phyloP scores from a whole-genome alignment of 345 rosid species.

The Carallia brachiata region DNA sequence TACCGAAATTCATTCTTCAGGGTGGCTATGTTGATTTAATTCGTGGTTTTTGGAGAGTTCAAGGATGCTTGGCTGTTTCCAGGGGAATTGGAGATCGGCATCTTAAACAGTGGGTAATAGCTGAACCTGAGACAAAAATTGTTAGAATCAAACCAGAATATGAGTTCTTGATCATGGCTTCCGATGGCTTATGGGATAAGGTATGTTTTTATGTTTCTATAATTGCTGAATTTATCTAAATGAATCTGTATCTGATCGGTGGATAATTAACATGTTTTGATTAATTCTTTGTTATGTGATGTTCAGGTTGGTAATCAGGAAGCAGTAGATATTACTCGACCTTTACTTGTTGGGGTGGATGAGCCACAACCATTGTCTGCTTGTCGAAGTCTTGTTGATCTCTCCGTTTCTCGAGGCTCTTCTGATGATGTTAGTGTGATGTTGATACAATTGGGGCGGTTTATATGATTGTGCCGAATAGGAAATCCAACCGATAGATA shows the following conservation, averaged over 20 bases:
- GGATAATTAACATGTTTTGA: too few species aligned
- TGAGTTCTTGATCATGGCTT: constrained; percentile 88
- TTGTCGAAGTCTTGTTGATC: constrained; percentile 73
- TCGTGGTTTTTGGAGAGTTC: constrained; percentile 84
- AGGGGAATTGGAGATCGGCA: constrained; percentile 77
- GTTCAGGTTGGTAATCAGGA: constrained; percentile 84
- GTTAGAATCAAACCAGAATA: constrained; percentile 45
- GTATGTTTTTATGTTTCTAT: constrained; percentile 25
- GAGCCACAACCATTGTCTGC: constrained; percentile 48
- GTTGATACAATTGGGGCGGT: constrained; percentile 51
- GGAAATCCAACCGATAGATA: too few species aligned
- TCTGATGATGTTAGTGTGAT: constrained; percentile 74
- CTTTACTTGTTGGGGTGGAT: constrained; percentile 39
- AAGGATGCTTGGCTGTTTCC: constrained; percentile 82
- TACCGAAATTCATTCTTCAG: constrained; percentile 27
- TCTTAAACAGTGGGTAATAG: constrained; percentile 80
- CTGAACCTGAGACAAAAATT: constrained; percentile 76
- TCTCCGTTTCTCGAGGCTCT: constrained; percentile 65
- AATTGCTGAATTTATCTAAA: too few species aligned
- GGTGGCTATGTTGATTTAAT: constrained; percentile 82
- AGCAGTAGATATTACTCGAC: constrained; percentile 73
- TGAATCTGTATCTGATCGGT: too few species aligned
- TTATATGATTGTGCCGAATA: constrained; percentile 15
- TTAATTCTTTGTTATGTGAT: neutral
- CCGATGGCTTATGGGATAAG: constrained; percentile 98